Conservation (phyloP, 2,329 filamentous ascomycete genomes). For the Arthroderma uncinatum region DNA sequence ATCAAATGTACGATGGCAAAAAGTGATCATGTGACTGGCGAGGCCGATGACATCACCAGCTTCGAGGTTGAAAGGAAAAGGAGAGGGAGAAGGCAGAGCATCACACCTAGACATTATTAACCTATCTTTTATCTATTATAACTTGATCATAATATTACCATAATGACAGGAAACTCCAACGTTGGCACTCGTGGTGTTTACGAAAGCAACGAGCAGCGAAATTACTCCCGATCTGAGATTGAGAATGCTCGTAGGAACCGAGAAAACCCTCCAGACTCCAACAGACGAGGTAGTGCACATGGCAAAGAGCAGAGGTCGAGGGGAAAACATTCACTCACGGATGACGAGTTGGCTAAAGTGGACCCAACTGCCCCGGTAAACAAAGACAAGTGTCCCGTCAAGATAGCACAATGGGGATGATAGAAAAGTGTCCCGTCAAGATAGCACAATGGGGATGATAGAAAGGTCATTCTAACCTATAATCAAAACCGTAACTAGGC, state of each 20-base stretch:
- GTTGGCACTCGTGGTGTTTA: conserved; percentile 58
- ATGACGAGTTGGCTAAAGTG: conserved; percentile 14
- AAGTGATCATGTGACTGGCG: not conserved
- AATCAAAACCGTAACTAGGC: conserved; percentile 25
- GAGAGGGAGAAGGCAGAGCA: not conserved
- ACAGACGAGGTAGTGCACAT: conserved; percentile 13
- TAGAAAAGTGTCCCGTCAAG: not conserved
- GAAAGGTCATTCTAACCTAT: not conserved
- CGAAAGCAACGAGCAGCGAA: conserved; percentile 67
- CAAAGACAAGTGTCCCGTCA: not conserved
- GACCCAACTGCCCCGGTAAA: conserved; percentile 58
- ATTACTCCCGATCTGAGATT: conserved; percentile 43
- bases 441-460: too few species aligned
- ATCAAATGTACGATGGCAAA: not conserved
- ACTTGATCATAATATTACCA: conserved; percentile 14
- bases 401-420: too few species aligned
- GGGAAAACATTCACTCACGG: conserved; percentile 32
- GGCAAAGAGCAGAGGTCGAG: conserved; percentile 10
- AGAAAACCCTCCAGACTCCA: conserved; percentile 50
- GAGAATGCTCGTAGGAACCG: conserved; percentile 51
- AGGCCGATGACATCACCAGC: not conserved
- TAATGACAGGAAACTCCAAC: conserved; percentile 48
- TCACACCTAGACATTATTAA: not conserved
- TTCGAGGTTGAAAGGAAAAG: not conserved
- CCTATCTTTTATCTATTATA: not conserved